phyloP scores from a whole-genome alignment of 1,139 yeast species.

The Saccharomycopsis crataegensis region DNA sequence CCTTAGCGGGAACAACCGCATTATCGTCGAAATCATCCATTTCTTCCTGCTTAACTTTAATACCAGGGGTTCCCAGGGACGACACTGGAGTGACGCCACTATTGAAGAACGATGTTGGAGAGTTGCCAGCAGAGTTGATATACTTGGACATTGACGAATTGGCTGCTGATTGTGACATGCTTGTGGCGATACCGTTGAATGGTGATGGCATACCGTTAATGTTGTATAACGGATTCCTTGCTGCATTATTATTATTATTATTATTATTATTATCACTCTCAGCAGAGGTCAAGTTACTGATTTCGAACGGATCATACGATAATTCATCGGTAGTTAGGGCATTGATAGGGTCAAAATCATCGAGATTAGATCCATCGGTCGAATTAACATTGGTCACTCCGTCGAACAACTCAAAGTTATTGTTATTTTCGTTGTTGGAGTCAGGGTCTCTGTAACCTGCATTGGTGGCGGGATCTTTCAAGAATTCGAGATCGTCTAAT shows the following conservation, averaged over 20 bases:
- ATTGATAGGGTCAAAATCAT: slow-evolving; percentile 6
- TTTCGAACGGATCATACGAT: slow-evolving; percentile 15
- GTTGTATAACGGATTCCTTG: no score
- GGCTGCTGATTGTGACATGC: background rate
- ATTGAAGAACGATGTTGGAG: background rate
- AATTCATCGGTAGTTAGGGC: slow-evolving; percentile 14
- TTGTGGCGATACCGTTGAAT: no score
- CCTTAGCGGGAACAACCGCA: slow-evolving; percentile 47
- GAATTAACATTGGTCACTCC: background rate
- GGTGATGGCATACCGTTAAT: no score
- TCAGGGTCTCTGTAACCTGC: slow-evolving; percentile 12
- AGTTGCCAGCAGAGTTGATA: slow-evolving; percentile 4
- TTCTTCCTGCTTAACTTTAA: background rate
- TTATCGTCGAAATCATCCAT: slow-evolving; percentile 20
- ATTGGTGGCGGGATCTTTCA: slow-evolving; percentile 8
- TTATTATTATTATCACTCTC: background rate
- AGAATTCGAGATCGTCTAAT: slow-evolving; percentile 17
- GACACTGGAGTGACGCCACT: background rate
- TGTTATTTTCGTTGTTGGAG: background rate
- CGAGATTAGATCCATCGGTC: slow-evolving; percentile 3
- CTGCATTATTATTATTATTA: background rate
- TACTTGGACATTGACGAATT: slow-evolving; percentile 12
- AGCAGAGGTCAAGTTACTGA: background rate
- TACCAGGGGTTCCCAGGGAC: background rate
- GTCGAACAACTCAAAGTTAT: background rate